phyloP scores from a whole-genome alignment of 106 monocot species.

The Gastrodia elata region DNA sequence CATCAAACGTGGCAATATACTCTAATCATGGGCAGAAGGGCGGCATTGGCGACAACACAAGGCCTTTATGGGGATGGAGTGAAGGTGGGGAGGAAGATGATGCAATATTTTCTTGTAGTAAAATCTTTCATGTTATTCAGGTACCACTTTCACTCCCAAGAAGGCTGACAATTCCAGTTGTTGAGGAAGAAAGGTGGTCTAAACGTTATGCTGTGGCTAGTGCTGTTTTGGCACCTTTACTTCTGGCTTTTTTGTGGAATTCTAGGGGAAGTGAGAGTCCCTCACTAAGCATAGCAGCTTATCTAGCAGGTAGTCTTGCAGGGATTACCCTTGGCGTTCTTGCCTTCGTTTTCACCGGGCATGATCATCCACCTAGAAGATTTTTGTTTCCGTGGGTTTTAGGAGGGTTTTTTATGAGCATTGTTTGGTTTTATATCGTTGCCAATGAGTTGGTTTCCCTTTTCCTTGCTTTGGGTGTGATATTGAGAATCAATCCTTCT shows the following conservation, averaged over 20 bases:
- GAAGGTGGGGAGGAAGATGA: slow-evolving; percentile 31
- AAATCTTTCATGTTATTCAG: slow-evolving; percentile 53
- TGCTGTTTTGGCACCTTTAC: slow-evolving; percentile 58
- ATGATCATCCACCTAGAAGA: slow-evolving; percentile 53
- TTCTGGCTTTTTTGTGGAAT: slow-evolving; percentile 67
- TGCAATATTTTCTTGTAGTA: slow-evolving; percentile 20
- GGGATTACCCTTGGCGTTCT: slow-evolving; percentile 38
- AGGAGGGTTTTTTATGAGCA: slow-evolving; percentile 92
- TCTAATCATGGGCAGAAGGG: slow-evolving; percentile 43
- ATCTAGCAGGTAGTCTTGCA: slow-evolving; percentile 30
- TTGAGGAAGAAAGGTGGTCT: slow-evolving; percentile 94
- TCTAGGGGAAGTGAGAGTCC: slow-evolving; percentile 5
- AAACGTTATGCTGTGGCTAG: slow-evolving; percentile 63
- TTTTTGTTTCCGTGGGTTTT: slow-evolving; percentile 90
- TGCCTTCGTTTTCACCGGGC: slow-evolving; percentile 45
- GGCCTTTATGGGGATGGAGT: slow-evolving; percentile 63
- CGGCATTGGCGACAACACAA: slow-evolving; percentile 17
- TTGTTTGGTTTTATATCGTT: slow-evolving; percentile 84
- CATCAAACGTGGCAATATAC: slow-evolving; percentile 81
- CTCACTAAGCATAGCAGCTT: slow-evolving; percentile 13
- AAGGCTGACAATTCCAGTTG: slow-evolving; percentile 72
- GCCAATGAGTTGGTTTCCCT: slow-evolving; percentile 87
- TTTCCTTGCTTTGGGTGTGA: slow-evolving; percentile 66
- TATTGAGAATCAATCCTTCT: slow-evolving; percentile 77
- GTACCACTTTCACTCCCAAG: slow-evolving; percentile 75